A percentile compares a stretch with the other conserved stretches of the same genome.
Evolutionary conservation across 768 basidiomycete genomes (phyloP).

Genomic region (Tricholoma terreum): DNA sequence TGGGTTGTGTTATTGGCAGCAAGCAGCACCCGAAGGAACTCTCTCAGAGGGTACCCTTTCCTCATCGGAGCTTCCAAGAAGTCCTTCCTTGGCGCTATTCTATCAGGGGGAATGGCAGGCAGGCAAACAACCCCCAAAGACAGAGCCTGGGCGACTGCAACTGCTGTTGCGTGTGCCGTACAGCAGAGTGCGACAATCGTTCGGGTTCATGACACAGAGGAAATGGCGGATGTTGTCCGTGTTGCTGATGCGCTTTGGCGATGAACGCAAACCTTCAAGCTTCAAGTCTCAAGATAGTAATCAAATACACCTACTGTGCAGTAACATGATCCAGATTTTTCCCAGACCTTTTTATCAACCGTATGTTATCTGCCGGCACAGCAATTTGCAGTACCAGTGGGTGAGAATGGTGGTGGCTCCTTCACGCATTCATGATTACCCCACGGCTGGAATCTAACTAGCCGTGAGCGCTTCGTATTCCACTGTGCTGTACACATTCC

Average conservation of each 20-base stretch:
- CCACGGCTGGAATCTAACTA: too few species aligned
- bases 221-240: conserved; percentile 70
- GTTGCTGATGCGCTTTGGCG: conserved; percentile 63
- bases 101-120: conserved; percentile 49
- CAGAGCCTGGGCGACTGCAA: conserved; percentile 75
- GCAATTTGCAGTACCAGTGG: too few species aligned
- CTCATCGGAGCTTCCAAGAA: conserved; percentile 84
- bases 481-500: too few species aligned
- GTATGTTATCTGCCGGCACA: too few species aligned
- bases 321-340: too few species aligned
- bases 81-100: conserved; percentile 72
- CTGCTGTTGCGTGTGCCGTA: conserved; percentile 68
- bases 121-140: conserved; percentile 61
- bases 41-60: conserved; percentile 55
- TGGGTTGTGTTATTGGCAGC: conserved; percentile 10
- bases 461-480: too few species aligned
- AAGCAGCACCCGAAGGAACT: conserved; percentile 34
- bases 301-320: too few species aligned
- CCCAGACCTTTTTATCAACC: too few species aligned
- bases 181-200: conserved; percentile 72
- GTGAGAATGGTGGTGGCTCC: too few species aligned
- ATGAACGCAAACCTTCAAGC: conserved; percentile 1
- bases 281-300: too few species aligned
- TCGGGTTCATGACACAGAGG: conserved; percentile 77
- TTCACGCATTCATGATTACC: too few species aligned